Base-by-base conservation (phyloP, 495 filamentous ascomycete genomes). In the Hyphodiscus hymeniophilus region DNA sequence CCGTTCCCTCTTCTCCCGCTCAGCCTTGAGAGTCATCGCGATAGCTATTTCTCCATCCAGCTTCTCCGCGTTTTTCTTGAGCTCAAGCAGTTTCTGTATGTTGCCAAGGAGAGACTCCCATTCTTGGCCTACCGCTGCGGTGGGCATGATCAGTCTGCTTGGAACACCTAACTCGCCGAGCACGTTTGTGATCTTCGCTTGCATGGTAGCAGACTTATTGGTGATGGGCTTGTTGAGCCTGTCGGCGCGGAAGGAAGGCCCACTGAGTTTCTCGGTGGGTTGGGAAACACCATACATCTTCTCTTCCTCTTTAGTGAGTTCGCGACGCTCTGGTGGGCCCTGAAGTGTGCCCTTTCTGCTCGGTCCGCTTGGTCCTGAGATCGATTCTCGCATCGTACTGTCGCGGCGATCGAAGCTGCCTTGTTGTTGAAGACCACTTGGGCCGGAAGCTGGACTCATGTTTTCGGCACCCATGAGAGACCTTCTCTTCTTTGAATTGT, bases 401-500 rank as follows among this genome's bases (percentile, higher is more conserved):
- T 78, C 73, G 26, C 80, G 56, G 59, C 82, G 59, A 65, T 73
- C 51, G 56, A 73, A 63, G 45, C 65, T 62, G 31, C 45, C 12
- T 60, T 62, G 45, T 45, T 57, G 58, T 47, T 63, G 36, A 38
- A 53, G 42, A 51, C 30, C 57, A 15, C 58, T 56, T 17, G 60
- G 59, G 34, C 63, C 62, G 46, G 70, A 61, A 17, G 81, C 75
- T n/a, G 56, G 52, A 45, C 52, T 59, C 15, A 68, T 57, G 6
- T 63, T 72, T 38, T 83, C 81, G 16, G 73, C 65, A 10, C 77
- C 84, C 58, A 83, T 72, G 13, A 83, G 62, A 15, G 73, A 75
- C 48, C 77, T 77, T 40, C 84, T 76, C 60, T 95, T 95, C 69
- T 94, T 95, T 54, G 77, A 81, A 60, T 91, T 91, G 65, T 96